phyloP scores from a whole-genome alignment of 345 rosid species.

The Brassica napus region DNA sequence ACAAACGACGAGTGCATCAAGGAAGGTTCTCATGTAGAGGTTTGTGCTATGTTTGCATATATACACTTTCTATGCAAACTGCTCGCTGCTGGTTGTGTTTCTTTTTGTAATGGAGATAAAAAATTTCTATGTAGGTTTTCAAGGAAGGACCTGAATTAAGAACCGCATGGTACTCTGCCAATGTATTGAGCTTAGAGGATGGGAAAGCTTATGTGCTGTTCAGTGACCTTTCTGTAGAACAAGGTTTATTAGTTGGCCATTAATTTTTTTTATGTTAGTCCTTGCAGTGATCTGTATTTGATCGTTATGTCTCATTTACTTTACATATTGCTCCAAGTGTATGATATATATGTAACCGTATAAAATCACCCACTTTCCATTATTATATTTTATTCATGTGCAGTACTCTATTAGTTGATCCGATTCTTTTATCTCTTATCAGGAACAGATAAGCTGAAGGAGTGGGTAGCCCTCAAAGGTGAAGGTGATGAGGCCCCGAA shows the following conservation, averaged over 20 bases:
- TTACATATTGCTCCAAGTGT: constrained; percentile 8
- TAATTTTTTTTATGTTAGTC: neutral
- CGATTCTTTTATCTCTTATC: constrained; percentile 21
- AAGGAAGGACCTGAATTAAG: constrained; percentile 66
- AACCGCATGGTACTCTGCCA: constrained; percentile 84
- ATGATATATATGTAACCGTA: constrained; percentile 1
- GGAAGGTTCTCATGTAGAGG: constrained; percentile 90
- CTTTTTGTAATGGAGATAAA: constrained; percentile 8
- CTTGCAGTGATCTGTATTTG: neutral
- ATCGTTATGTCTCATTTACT: neutral
- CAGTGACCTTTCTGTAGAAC: constrained; percentile 56
- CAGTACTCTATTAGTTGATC: constrained; percentile 3
- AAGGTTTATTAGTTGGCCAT: constrained; percentile 53
- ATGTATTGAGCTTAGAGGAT: constrained; percentile 65
- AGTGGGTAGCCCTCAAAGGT: constrained; percentile 76
- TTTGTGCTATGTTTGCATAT: constrained; percentile 40
- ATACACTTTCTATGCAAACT: neutral
- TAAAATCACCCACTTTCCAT: neutral
- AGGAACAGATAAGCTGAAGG: constrained; percentile 77
- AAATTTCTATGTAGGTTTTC: constrained; percentile 55
- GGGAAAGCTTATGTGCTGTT: constrained; percentile 79
- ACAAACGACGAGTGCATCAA: constrained; percentile 48
- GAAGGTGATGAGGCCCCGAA: constrained; percentile 66
- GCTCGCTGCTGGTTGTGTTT: constrained; percentile 4
- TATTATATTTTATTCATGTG: constrained; percentile 6